phyloP scores from a whole-genome alignment of 768 basidiomycete genomes.

The Suillus bovinus region DNA sequence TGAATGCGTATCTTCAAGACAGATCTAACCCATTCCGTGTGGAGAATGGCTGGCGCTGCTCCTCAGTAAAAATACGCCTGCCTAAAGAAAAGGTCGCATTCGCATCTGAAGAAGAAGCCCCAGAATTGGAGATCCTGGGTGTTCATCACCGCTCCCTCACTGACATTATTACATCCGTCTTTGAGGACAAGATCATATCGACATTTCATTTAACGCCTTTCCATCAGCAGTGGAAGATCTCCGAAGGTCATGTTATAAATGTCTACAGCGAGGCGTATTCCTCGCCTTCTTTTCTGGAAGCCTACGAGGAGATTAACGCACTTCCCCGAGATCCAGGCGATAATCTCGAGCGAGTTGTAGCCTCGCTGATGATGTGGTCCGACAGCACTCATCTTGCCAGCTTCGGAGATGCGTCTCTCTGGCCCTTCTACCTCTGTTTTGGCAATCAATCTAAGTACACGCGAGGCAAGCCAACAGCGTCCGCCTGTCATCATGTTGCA shows the following conservation, averaged over 20 bases:
- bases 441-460: conserved; percentile 20
- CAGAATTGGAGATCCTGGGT: neutral
- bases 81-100: conserved; percentile 8
- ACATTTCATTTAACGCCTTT: neutral
- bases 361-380: too few species aligned
- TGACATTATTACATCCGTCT: conserved; percentile 3
- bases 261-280: conserved; percentile 8
- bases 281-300: too few species aligned
- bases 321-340: too few species aligned
- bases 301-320: too few species aligned
- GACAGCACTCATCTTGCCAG: conserved; percentile 25
- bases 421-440: conserved; percentile 21
- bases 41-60: conserved; percentile 10
- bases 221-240: conserved; percentile 1
- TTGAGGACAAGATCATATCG: neutral
- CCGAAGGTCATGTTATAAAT: neutral
- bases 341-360: too few species aligned
- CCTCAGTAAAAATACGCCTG: conserved; percentile 3
- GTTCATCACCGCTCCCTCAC: conserved; percentile 8
- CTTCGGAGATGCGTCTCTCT: conserved; percentile 16
- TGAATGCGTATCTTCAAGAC: neutral
- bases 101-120: neutral
- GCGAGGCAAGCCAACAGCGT: conserved; percentile 11
- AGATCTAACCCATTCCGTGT: conserved; percentile 1
- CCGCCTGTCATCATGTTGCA: conserved; percentile 15